Evolutionary conservation across 495 filamentous ascomycete species (phyloP), one percentile per base, ranked within the genome.

Genomic region (Friedmanniomyces endolithicus): DNA sequence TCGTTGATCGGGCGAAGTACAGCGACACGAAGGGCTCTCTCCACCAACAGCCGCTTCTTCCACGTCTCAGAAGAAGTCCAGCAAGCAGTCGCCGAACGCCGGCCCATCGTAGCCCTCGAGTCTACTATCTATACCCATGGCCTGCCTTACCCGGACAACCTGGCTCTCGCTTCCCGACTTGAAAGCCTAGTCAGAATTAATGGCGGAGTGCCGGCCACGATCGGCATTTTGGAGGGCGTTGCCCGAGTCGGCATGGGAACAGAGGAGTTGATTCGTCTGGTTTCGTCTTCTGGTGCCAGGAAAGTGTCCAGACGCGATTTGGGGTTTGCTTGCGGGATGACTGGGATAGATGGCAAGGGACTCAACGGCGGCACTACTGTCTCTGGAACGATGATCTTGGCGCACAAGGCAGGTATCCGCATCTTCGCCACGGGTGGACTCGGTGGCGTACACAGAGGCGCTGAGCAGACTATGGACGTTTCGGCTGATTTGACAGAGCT

Each of bases 401-500:
- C 92, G 16, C 75, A 87, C 55, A 70, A 88, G 57, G 92, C 88
- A 46, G 92, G 90, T 1, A 95, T 98, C 64, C 82, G 80, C 58
- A 81, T 98, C 20, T 96, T 98, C 71, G 90, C 88, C 2, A 97
- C 92, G 11, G 92, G 81, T 46, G 79, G 83, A 11, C 69, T 84
- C 58, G 89, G 92, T 55, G 92, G 92, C 47, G 92, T 98, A n/a
- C 92, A 98, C 67, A 77, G 88, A 22, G 92, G 87, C 45, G 90
- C 78, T 16, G 84, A 95, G 67, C 76, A 74, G 52, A 86, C 84
- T 0, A 84, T 95, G 80, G 92, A 98, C 65, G 82, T 97, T 48
- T 95, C 89, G 55, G 92, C 92, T 27, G 92, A 98, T 69, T 74
- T 98, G 51, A 95, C 87, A 3, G 92, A 98, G 71, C 78, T 98